Evolutionary conservation across 2,329 filamentous ascomycete species (phyloP).

Genomic region (Colletotrichum tanaceti): DNA sequence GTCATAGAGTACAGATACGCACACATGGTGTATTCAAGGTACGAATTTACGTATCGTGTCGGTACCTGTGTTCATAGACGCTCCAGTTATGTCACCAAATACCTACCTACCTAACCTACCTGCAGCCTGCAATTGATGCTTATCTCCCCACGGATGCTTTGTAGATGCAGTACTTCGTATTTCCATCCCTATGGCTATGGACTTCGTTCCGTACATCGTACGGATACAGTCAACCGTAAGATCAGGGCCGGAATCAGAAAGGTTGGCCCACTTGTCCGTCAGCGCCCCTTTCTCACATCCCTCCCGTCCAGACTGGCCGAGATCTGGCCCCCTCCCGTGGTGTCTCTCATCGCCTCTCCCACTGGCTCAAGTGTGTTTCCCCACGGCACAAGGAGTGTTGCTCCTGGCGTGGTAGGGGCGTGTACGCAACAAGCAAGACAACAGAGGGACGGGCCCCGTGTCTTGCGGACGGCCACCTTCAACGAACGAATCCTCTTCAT

Average conservation of each 20-base stretch:
- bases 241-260: slow-evolving; percentile 25
- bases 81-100: neutral
- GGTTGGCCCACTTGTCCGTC: slow-evolving; percentile 20
- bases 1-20: neutral
- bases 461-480: slow-evolving; percentile 23
- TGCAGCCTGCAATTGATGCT: too few species aligned
- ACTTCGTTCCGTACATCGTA: neutral
- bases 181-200: too few species aligned
- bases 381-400: slow-evolving; percentile 24
- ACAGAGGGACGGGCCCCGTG: neutral
- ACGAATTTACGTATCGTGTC: slow-evolving; percentile 5
- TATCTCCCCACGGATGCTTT: neutral
- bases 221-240: slow-evolving; percentile 10
- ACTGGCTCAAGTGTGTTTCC: slow-evolving; percentile 4
- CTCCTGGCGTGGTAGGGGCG: slow-evolving; percentile 25
- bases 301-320: slow-evolving; percentile 16
- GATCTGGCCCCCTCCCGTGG: slow-evolving; percentile 11
- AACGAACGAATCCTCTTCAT: slow-evolving; percentile 31
- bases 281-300: slow-evolving; percentile 23
- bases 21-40: neutral
- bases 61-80: neutral
- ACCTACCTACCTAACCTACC: neutral
- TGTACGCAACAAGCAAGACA: slow-evolving; percentile 13
- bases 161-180: neutral
- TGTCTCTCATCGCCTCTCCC: neutral